These are phyloP conservation scores for Malus hybrid DNA, from an alignment of 331 rosid genomes.

Conservation along the genomic window DNA sequence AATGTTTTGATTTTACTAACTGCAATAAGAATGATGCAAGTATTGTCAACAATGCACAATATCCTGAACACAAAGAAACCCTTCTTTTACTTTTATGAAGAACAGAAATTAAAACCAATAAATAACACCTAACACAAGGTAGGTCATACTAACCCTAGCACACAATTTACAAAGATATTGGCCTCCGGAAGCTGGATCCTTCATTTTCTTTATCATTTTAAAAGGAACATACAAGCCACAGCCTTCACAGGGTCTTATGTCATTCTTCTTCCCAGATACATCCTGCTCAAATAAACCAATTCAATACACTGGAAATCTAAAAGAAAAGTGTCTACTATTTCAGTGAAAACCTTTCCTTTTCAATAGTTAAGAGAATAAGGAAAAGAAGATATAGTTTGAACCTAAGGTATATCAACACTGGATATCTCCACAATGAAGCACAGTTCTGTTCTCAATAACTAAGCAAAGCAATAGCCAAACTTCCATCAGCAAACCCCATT, in stretches of 20 bases:
- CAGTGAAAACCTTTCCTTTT: neutral
- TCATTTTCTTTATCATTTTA: slow-evolving; percentile 52
- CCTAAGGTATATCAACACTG: neutral
- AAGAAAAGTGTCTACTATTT: neutral
- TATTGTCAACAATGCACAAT: neutral
- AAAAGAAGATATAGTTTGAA: neutral
- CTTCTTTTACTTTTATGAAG: neutral
- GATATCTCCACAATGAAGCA: neutral
- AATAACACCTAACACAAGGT: slow-evolving; percentile 11
- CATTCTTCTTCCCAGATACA: slow-evolving; percentile 44
- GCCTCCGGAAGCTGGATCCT: slow-evolving; percentile 41
- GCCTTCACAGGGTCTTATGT: slow-evolving; percentile 58
- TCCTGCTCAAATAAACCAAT: slow-evolving; percentile 43
- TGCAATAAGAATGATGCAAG: slow-evolving; percentile 29
- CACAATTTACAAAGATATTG: slow-evolving; percentile 75
- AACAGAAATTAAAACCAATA: slow-evolving; percentile 1
- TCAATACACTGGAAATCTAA: slow-evolving; percentile 12
- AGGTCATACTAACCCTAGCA: slow-evolving; percentile 64
- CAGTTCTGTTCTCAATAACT: neutral
- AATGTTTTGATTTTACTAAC: slow-evolving; percentile 80
- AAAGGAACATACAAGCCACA: slow-evolving; percentile 61
- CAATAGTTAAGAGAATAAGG: neutral
- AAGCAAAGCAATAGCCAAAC: neutral
- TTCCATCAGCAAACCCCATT: neutral
- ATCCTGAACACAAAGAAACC: neutral